Evolutionary conservation across 106 monocot genomes (phyloP).

Genomic region (Amphibolis antarctica): DNA sequence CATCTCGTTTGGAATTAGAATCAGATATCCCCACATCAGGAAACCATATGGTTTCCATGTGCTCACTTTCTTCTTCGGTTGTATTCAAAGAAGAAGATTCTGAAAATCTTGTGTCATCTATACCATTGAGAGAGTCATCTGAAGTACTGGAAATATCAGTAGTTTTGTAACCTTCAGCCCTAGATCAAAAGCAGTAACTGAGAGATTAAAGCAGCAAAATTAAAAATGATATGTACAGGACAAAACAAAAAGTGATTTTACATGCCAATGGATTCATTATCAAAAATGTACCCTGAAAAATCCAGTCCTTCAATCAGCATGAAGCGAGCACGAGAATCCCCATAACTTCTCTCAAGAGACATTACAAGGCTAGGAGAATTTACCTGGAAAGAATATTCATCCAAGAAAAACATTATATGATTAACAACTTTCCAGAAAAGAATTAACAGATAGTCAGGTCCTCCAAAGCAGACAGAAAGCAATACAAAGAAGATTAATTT

Average conservation of each 20-base stretch:
- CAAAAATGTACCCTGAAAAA: slow-evolving; percentile 5
- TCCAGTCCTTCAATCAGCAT: slow-evolving; percentile 13
- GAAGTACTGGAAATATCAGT: slow-evolving; percentile 35
- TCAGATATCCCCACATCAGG: slow-evolving; percentile 11
- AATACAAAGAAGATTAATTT: too few species aligned
- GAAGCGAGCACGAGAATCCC: slow-evolving; percentile 1
- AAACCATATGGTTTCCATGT: neutral
- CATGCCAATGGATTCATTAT: slow-evolving; percentile 14
- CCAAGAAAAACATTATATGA: neutral
- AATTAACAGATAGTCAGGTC: neutral
- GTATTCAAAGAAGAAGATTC: slow-evolving; percentile 35
- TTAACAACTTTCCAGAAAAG: neutral
- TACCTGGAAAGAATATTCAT: slow-evolving; percentile 27
- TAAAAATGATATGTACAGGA: neutral
- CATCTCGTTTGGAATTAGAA: slow-evolving; percentile 14
- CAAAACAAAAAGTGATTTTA: slow-evolving; percentile 7
- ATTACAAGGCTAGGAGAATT: slow-evolving; percentile 16
- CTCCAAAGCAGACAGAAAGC: too few species aligned
- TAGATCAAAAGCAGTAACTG: slow-evolving; percentile 13
- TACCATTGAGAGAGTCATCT: slow-evolving; percentile 30
- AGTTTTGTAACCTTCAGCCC: slow-evolving; percentile 25
- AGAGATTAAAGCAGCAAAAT: neutral
- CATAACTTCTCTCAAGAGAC: slow-evolving; percentile 14
- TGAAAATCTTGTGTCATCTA: slow-evolving; percentile 28
- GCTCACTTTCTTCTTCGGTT: slow-evolving; percentile 31